Evolutionary conservation across 257 asterid genomes (phyloP), one percentile per base, ranked within the genome.

Genomic region (Knoxia roxburghii): DNA sequence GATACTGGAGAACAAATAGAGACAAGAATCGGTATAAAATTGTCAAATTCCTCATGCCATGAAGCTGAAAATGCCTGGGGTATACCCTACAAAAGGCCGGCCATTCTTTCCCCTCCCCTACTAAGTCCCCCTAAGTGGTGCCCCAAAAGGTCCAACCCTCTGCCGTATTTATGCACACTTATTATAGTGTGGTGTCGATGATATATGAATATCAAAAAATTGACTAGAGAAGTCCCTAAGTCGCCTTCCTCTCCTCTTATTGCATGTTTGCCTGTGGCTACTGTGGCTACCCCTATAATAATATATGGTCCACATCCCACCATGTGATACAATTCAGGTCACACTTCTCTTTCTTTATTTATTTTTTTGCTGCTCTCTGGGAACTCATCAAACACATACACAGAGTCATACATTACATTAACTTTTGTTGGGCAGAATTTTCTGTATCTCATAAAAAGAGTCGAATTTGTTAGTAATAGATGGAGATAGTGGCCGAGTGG

Each of bases 231-330:
- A 58, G 76, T 46, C 51, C 5, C 60, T n/a, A n/a, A 37, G 41
- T 37, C 41, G 9, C n/a, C 4, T 37, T 37, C 41, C 41, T 37
- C 41, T 37, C 61, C 73, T 46, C 75, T 55, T 72, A 64, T 65
- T 75, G 76, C 78, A 64, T 41, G 68, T 45, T 32, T 37, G 9
- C 41, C 41, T 37, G 41, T 37, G 41, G 41, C 41, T 37, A 37
- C 9, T 37, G 9, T 37, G 9, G 41, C 41, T 37, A 37, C 41
- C 6, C 4, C 9, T 3, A 37, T 9, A 37, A 37, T 37, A 37
- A 37, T 37, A 37, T 64, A 74, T 70, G 81, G 83, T 73, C 83
- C 83, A 75, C 75, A 55, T 58, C 55, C 50, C 76, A 61, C 78
- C 59, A 62, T 66, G 69, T 30, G 68, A 43, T 60, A 26, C 20